phyloP scores from a whole-genome alignment of 345 rosid genomes.

The Aegle marmelos region DNA sequence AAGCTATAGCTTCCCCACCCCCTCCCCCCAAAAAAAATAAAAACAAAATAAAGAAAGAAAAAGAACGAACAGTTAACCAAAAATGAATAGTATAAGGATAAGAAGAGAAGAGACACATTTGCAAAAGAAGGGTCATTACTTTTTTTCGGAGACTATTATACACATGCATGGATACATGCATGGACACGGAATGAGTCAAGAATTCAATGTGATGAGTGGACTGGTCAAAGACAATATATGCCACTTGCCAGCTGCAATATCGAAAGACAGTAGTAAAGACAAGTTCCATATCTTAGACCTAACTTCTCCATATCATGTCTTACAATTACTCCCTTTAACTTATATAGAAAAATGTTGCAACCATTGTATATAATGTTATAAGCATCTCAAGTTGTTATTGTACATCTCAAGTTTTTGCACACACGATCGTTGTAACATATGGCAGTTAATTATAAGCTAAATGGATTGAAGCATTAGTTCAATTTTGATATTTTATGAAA shows the following conservation, averaged over 20 bases:
- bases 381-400: no score
- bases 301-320: neutral
- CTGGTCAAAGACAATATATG: slow-evolving; percentile 27
- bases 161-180: slow-evolving; percentile 9
- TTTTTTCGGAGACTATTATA: neutral
- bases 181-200: slow-evolving; percentile 11
- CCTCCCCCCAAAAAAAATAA: no score
- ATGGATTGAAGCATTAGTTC: neutral
- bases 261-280: slow-evolving; percentile 12
- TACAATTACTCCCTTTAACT: neutral
- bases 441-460: no score
- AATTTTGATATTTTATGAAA: neutral
- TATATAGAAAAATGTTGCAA: neutral
- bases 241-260: slow-evolving; percentile 6
- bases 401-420: no score
- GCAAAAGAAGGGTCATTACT: neutral
- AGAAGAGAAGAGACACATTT: neutral
- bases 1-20: neutral
- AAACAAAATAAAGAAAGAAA: neutral
- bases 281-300: slow-evolving; percentile 1
- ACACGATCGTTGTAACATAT: no score
- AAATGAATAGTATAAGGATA: neutral
- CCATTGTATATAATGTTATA: neutral
- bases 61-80: neutral
- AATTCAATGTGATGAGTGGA: neutral